Evolutionary conservation across 2,329 filamentous ascomycete species (phyloP), one percentile per base, ranked within the genome.

Genomic region (Diaporthe australafricana): DNA sequence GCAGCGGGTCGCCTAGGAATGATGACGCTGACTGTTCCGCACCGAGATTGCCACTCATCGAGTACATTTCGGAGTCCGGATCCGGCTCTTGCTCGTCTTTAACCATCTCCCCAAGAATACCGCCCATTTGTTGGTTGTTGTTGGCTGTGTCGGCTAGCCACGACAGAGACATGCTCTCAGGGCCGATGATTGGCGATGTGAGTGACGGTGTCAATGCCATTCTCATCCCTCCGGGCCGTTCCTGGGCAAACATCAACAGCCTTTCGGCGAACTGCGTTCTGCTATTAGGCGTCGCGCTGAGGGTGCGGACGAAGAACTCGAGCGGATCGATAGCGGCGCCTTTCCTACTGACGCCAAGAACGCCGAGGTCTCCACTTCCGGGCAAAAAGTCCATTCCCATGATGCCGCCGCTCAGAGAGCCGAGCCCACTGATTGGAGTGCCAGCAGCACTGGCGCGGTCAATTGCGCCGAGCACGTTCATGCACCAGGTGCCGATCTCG

Each of bases 401-500:
- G 4, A 69, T 27, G 11, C 72, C 72, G 4, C 73, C 73, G 11
- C 73, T 70, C 0, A 76, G 71, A 6, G 73, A 69, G 35, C 76
- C 75, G 0, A 74, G 53, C 3, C 72, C 72, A 20, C 66, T 65
- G 16, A 74, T 74, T 5, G 72, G 72, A 17, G 72, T 72, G n/a
- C 77, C 77, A 8, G 76, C 70, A 11, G 75, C 77, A 20, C 75
- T 75, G 12, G 77, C 75, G 30, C 73, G 75, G 60, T 82, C 79
- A 73, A 79, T 82, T 0, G 81, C 79, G 40, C 81, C 80, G 62
- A 85, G 80, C 32, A 85, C 82, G 22, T 84, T 84, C 74, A 85
- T 83, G 40, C 82, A 80, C 82, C 83, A 85, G 0, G 81, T 82
- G 16, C 83, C 83, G 50, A 86, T 84, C 73, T 85, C 83, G 71